Evolutionary conservation across 441 rosid genomes (phyloP), one percentile per base, ranked within the genome.

Genomic region (Euphorbia schlechtendalii): DNA sequence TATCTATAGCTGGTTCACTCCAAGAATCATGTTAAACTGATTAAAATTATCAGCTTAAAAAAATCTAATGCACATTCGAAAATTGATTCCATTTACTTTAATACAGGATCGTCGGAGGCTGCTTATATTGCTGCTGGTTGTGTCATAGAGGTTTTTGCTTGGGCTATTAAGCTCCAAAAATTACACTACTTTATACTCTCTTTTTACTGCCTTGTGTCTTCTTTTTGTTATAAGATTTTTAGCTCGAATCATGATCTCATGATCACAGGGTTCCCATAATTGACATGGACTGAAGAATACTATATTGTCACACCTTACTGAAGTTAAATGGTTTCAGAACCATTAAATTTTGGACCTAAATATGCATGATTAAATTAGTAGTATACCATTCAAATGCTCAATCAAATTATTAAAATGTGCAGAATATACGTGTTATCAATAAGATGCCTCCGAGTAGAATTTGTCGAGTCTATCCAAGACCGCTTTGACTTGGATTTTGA

Each of bases 81-180:
- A 51, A 69, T 83, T 14, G 82, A 85, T 78, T 94, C 98, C 1
- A 86, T 91, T 25, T 91, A 94, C 73, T 78, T 94, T 1, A 94
- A 91, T 76, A 76, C 81, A 72, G 86, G 96, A 49, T 91, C 99
- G 40, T 86, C 98, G 0, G 91, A 91, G 77, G 78, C 96, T 49
- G 96, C 98, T 24, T 86, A 80, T 67, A 86, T 87, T 21, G 88
- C 96, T 63, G 99, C 91, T 66, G 98, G 99, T 55, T 89, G 95
- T 58, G 92, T 91, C 49, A 52, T 89, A 1, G 82, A 91, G 91
- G 98, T 94, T 75, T 65, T 28, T 30, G n/a, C 43, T 11, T 34
- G 41, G 8, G 52, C 43, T 57, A 45, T 30, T 43, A 20, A 43
- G 11, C 12, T 36, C 18, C 41, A 17, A 27, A 32, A 0, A 8